Base-by-base conservation (phyloP, 257 asterid species). In the Solanum sitiens region DNA sequence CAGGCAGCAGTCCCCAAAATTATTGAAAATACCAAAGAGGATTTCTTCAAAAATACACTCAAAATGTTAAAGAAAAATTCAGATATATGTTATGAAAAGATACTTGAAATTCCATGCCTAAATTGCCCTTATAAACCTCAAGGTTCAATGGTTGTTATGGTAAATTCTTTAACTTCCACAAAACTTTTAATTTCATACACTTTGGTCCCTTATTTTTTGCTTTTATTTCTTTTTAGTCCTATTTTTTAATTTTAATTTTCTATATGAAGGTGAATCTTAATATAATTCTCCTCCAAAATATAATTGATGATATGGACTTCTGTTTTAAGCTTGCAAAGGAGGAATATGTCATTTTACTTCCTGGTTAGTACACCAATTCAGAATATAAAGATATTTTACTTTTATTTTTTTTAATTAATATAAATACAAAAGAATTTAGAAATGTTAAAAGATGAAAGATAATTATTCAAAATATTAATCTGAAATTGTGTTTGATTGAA, bases 131-230 rank as follows among this genome's bases (percentile, higher is more conserved):
- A 86, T 25, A 93, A 94, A 88, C 93, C 99, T 63, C 90, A 93
- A 88, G 99, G 99, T 56, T 92, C 99, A 27, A 96, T 95, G 98
- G 93, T 95, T 35, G 87, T 94, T 89, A 93, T 96, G 98, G 98
- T 94, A 83, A 72, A 76, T 11, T 44, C 14, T 27, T 13, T 27
- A 30, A n/a, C 37, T 40, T n/a, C 83, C 83, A 6, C 37, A 77
- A n/a, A 40, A 0, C 37, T 77, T 77, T 30, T 77, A 18, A 6
- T 79, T 79, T 45, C 67, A 45, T 45, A 45, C 65, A 45, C 42
- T 79, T 44, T 44, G 21, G 25, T 79, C 67, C 84, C 5, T 45
- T 25, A 2, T 8, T 25, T 45, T 79, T 27, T 27, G 1, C 12
- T 79, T 77, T 79, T 70, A 70, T 14, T 76, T 37, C n/a, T 14